Conservation (phyloP, 768 basidiomycete species). For the Pisolithus tinctorius region DNA sequence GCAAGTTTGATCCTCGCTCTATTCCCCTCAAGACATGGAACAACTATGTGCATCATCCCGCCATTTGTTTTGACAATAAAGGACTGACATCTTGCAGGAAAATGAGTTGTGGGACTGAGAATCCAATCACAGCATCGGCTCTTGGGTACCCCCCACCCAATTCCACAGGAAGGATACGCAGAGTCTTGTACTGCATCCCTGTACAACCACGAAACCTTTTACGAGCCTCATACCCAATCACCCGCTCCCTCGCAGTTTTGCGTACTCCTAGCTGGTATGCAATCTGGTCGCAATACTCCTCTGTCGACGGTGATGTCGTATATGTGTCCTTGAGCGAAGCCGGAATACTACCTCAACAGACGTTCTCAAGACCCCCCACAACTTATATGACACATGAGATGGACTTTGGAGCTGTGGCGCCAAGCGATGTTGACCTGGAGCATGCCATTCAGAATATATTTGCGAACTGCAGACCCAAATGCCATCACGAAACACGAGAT, state of each 20-base stretch:
- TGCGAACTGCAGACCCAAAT: conserved; percentile 78
- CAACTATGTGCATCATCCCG: conserved; percentile 63
- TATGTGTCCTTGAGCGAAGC: conserved; percentile 27
- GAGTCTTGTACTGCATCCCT: conserved; percentile 74
- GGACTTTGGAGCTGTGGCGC: conserved; percentile 40
- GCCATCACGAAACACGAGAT: conserved; percentile 90
- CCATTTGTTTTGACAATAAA: background rate
- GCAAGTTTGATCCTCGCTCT: conserved; percentile 88
- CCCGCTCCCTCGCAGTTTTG: conserved; percentile 67
- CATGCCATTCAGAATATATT: conserved; percentile 64
- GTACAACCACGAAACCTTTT: conserved; percentile 83
- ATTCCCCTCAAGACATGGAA: conserved; percentile 97
- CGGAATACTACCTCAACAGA: conserved; percentile 47
- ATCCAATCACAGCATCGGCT: conserved; percentile 91
- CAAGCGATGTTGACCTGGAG: conserved; percentile 69
- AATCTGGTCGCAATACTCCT: conserved; percentile 73
- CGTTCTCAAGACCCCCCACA: conserved; percentile 61
- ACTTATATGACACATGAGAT: conserved; percentile 53
- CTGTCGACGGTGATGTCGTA: conserved; percentile 33
- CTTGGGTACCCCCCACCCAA: conserved; percentile 79
- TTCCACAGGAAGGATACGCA: conserved; percentile 63
- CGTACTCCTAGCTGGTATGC: conserved; percentile 55
- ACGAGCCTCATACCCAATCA: conserved; percentile 69
- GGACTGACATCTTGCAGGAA: conserved; percentile 42
- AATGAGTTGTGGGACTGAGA: conserved; percentile 98